phyloP scores from a whole-genome alignment of 768 basidiomycete genomes.

The Russula brevipes region DNA sequence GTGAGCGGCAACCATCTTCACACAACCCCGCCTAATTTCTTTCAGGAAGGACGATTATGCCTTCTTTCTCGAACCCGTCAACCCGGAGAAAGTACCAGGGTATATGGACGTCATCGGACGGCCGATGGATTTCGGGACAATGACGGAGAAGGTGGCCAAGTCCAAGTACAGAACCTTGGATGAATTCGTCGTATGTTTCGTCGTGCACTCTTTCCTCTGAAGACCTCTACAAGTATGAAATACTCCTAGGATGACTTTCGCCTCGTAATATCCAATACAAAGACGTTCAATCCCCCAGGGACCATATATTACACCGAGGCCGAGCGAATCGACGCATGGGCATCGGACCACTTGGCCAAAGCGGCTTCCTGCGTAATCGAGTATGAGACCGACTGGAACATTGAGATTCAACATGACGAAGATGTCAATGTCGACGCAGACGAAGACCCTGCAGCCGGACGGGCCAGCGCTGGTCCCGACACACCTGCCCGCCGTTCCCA shows the following conservation, averaged over 20 bases:
- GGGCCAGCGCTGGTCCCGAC: conserved; percentile 21
- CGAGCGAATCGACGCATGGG: conserved; percentile 63
- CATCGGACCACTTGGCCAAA: conserved; percentile 66
- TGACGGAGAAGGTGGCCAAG: conserved; percentile 68
- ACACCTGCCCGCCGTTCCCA: conserved; percentile 31
- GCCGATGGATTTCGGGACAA: conserved; percentile 92
- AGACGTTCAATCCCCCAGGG: conserved; percentile 68
- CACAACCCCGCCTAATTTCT: not conserved
- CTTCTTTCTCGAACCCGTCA: conserved; percentile 70
- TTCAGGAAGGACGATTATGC: conserved; percentile 80
- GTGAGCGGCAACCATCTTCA: conserved; percentile 33
- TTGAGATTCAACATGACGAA: conserved; percentile 57
- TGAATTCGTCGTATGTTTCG: conserved; percentile 60
- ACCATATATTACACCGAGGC: conserved; percentile 73
- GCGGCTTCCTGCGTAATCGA: conserved; percentile 71
- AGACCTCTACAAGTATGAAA: not conserved
- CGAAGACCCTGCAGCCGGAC: conserved; percentile 33
- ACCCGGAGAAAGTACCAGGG: conserved; percentile 52
- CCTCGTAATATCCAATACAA: conserved; percentile 69
- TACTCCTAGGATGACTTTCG: conserved; percentile 47
- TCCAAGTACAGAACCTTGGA: conserved; percentile 77
- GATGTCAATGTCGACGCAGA: conserved; percentile 38
- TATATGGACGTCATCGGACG: conserved; percentile 65
- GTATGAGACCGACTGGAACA: conserved; percentile 80
- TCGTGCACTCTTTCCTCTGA: not conserved